Evolutionary conservation across 331 rosid species (phyloP).

Genomic region (Rosa hybrid): DNA sequence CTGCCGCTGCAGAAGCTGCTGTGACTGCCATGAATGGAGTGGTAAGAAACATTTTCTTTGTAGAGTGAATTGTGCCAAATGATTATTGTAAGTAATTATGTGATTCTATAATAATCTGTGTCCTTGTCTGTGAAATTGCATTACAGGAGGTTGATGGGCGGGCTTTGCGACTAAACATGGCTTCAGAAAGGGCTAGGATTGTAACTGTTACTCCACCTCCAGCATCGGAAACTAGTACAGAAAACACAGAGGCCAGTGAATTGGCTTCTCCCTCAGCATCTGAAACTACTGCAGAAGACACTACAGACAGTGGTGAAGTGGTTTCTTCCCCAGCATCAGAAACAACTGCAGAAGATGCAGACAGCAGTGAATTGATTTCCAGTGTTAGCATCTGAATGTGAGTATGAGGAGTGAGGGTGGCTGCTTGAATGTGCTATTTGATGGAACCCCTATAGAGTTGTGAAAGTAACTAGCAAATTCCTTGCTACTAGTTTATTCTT

Average conservation of each 20-base stretch:
- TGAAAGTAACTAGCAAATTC: background rate
- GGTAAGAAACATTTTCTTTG: conserved; percentile 48
- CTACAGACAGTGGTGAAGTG: conserved; percentile 44
- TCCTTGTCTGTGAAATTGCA: conserved; percentile 7
- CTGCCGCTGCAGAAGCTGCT: conserved; percentile 62
- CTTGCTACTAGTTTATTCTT: background rate
- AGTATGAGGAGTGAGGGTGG: background rate
- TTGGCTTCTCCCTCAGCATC: conserved; percentile 43
- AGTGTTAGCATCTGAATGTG: conserved; percentile 40
- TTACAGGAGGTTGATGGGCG: conserved; percentile 83
- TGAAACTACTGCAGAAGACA: conserved; percentile 30
- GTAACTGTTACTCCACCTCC: conserved; percentile 31
- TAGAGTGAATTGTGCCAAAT: conserved; percentile 6
- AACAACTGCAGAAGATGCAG: conserved; percentile 30
- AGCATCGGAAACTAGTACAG: conserved; percentile 25
- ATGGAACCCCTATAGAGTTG: conserved; percentile 6
- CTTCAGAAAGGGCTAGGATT: conserved; percentile 39
- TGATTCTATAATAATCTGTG: conserved; percentile 8
- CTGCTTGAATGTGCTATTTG: background rate
- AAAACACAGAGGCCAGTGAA: conserved; percentile 45
- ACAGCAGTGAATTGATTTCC: conserved; percentile 57
- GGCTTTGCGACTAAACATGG: conserved; percentile 65
- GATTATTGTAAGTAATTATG: background rate
- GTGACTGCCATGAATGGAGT: conserved; percentile 74
- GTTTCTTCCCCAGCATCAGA: conserved; percentile 37